Conservation (phyloP, 2,329 filamentous ascomycete species). For the Nothophoma quercina region DNA sequence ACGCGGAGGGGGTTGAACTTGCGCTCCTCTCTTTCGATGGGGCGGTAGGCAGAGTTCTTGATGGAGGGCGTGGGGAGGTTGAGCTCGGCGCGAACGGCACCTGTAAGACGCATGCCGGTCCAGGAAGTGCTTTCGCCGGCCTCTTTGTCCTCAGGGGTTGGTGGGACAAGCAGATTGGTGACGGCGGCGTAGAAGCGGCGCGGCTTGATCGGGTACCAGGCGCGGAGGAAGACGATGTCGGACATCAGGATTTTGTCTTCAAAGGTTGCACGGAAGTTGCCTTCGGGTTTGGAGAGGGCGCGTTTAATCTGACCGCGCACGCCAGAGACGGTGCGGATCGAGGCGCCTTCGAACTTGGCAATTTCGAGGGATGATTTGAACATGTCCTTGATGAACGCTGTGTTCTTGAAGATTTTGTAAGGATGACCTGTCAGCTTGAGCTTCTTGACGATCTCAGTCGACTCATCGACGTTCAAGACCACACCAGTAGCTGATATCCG, state of each 20-base stretch:
- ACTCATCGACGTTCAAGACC: conserved; percentile 92
- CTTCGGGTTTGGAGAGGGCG: conserved; percentile 90
- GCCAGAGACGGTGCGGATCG: conserved; percentile 94
- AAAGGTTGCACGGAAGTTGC: conserved; percentile 95
- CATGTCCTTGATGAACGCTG: conserved; percentile 98
- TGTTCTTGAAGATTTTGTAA: conserved; percentile 99
- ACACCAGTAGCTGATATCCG: conserved; percentile 93
- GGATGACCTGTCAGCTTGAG: conserved; percentile 92
- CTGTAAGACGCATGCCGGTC: conserved; percentile 93
- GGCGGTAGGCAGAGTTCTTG: conserved; percentile 85
- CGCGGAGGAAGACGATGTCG: conserved; percentile 94
- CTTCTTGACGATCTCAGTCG: conserved; percentile 98
- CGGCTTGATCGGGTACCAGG: conserved; percentile 96
- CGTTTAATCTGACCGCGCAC: conserved; percentile 97
- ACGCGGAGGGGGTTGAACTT: conserved; percentile 71
- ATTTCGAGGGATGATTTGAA: conserved; percentile 93
- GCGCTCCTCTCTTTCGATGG: conserved; percentile 60
- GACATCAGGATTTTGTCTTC: conserved; percentile 98
- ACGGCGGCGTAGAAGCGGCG: conserved; percentile 97
- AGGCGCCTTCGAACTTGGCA: conserved; percentile 96
- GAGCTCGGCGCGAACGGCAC: conserved; percentile 82
- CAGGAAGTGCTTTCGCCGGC: conserved; percentile 61
- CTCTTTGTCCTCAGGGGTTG: conserved; percentile 38
- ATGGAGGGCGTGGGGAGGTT: conserved; percentile 77
- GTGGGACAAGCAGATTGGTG: conserved; percentile 80